Conservation (phyloP, 2,329 filamentous ascomycete species). For the Xylariales sp. region DNA sequence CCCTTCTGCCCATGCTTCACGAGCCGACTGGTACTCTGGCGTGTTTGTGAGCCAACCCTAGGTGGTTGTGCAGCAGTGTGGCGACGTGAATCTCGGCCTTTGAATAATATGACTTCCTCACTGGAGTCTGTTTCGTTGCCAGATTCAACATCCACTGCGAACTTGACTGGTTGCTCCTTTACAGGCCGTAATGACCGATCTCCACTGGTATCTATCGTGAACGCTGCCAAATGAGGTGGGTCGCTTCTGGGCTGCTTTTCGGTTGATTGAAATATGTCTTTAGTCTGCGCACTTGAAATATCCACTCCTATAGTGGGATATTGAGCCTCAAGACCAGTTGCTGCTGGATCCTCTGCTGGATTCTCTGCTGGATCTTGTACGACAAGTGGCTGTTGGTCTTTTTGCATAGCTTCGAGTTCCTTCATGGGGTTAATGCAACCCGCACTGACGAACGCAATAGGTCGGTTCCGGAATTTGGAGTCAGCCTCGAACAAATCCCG, state of each 20-base stretch:
- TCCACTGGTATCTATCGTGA: constrained; percentile 14
- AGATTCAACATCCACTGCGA: constrained; percentile 14
- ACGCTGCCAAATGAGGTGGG: constrained; percentile 3
- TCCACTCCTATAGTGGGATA: no score
- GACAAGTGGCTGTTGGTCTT: neutral
- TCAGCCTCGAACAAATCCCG: constrained; percentile 32
- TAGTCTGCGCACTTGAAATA: no score
- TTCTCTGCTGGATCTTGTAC: neutral
- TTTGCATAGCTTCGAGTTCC: constrained; percentile 24
- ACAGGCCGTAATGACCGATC: constrained; percentile 16
- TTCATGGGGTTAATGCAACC: constrained; percentile 47
- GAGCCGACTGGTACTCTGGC: neutral
- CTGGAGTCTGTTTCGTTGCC: constrained; percentile 50
- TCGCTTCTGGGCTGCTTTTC: neutral
- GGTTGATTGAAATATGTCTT: neutral
- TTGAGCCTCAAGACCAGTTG: neutral
- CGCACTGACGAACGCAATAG: constrained; percentile 50
- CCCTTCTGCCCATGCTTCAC: no score
- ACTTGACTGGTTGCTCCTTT: constrained; percentile 6
- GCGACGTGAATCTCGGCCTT: constrained; percentile 41
- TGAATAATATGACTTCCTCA: constrained; percentile 70
- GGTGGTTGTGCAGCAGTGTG: constrained; percentile 9
- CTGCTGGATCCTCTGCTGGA: neutral
- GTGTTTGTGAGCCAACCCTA: constrained; percentile 4
- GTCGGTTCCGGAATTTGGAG: constrained; percentile 40